Evolutionary conservation across 164 flowering plant genomes (phyloP).

Genomic region (Piper longum): DNA sequence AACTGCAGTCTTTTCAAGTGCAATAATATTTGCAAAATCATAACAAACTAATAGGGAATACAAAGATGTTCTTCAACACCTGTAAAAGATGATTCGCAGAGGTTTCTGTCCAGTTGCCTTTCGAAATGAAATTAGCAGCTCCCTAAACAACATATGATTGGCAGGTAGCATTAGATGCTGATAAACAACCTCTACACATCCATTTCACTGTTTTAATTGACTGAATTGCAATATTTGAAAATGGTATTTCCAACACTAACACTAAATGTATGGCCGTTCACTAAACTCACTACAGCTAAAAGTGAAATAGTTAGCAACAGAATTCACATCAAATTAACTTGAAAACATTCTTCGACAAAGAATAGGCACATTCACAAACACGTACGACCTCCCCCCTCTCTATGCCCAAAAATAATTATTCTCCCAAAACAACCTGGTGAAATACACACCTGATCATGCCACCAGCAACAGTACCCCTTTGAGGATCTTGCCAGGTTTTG

Average conservation of each 20-base stretch:
- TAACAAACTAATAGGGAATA: neutral
- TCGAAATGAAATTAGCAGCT: constrained; percentile 41
- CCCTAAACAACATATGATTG: constrained; percentile 20
- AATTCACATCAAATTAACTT: too few species aligned
- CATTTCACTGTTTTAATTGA: neutral
- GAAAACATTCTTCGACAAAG: too few species aligned
- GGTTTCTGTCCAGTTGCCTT: constrained; percentile 53
- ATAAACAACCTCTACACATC: neutral
- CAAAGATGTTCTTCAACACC: constrained; percentile 12
- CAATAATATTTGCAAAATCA: neutral
- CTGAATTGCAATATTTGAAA: neutral
- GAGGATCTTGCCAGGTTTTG: constrained; percentile 49
- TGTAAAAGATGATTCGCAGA: constrained; percentile 46
- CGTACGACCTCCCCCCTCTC: too few species aligned
- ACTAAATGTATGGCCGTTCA: too few species aligned
- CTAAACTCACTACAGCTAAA: too few species aligned
- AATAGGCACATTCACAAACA: too few species aligned
- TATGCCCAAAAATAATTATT: neutral
- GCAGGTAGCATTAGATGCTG: neutral
- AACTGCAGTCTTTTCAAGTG: neutral
- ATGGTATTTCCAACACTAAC: too few species aligned
- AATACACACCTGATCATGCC: constrained; percentile 43
- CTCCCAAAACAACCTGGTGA: neutral
- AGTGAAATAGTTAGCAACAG: too few species aligned
- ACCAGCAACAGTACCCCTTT: constrained; percentile 36